A percentile compares a stretch with the other conserved stretches of the same genome.
Evolutionary conservation across 139 green algal species (phyloP).

Genomic region (Tetradesmus obliquus): DNA sequence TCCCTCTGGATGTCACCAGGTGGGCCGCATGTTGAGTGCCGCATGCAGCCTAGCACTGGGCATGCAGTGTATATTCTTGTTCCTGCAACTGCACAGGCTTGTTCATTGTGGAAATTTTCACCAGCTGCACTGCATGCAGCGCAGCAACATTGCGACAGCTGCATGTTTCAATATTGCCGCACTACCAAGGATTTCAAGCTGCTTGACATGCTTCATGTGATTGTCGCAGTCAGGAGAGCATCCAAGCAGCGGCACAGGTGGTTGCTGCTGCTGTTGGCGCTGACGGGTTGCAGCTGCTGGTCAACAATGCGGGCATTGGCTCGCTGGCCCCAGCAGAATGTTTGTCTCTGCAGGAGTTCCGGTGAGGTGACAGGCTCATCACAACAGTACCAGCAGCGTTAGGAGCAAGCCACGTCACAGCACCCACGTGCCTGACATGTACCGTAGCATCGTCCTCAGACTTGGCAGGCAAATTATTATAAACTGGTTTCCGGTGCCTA

Average conservation of each 20-base stretch:
- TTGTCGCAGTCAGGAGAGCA: neutral
- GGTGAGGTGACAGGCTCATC: neutral
- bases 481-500: no score
- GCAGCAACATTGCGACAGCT: neutral
- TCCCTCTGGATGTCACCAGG: slow-evolving; percentile 43
- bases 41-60: neutral
- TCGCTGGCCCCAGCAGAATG: slow-evolving; percentile 28
- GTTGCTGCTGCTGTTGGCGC: slow-evolving; percentile 8
- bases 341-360: slow-evolving; percentile 7
- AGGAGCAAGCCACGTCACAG: no score
- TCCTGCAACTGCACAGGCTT: no score
- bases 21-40: neutral
- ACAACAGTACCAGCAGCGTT: no score
- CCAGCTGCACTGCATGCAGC: neutral
- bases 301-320: slow-evolving; percentile 50
- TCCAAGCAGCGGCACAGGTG: slow-evolving; percentile 5
- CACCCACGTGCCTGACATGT: no score
- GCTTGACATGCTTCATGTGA: neutral
- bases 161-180: neutral
- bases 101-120: no score
- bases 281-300: slow-evolving; percentile 15
- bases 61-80: neutral
- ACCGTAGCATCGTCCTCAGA: no score
- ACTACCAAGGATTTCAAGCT: neutral
- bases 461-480: no score